Evolutionary conservation across 208 protist genomes (phyloP).

Genomic region (Borovskyia barvae): DNA sequence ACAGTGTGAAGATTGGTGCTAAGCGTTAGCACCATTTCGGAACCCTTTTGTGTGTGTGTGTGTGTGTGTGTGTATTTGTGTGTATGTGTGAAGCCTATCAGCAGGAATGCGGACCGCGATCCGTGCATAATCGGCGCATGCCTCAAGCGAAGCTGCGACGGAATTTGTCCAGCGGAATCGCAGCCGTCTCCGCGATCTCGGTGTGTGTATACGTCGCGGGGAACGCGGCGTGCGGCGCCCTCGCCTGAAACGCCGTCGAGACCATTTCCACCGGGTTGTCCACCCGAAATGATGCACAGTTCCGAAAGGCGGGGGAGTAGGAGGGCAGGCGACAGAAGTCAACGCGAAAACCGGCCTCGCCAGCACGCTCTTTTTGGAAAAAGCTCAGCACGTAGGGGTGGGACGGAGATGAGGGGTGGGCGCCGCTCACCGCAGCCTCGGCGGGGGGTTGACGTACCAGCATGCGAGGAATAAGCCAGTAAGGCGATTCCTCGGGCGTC

Average conservation of each 20-base stretch:
- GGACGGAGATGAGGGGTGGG: neutral
- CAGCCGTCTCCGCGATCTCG: constrained; percentile 12
- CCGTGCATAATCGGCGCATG: too few species aligned
- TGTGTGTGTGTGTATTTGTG: too few species aligned
- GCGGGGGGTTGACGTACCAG: constrained; percentile 8
- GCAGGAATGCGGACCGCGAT: too few species aligned
- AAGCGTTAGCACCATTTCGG: too few species aligned
- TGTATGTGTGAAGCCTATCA: too few species aligned
- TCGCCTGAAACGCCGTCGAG: constrained; percentile 19
- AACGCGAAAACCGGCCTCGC: neutral
- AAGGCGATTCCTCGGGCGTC: constrained; percentile 49
- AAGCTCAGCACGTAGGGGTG: constrained; percentile 19
- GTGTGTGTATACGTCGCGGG: constrained; percentile 17
- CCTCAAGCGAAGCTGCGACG: too few species aligned
- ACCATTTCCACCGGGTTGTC: neutral
- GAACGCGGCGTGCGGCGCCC: constrained; percentile 25
- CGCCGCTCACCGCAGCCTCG: neutral
- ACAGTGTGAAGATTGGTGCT: too few species aligned
- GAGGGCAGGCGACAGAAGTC: constrained; percentile 14
- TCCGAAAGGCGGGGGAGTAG: constrained; percentile 13
- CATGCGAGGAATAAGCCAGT: constrained; percentile 58
- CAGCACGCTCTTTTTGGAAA: constrained; percentile 9
- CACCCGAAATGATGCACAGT: constrained; percentile 9
- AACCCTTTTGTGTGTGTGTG: too few species aligned
- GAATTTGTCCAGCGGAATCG: constrained; percentile 24